Base-by-base conservation (phyloP, 257 asterid species). In the Rubia yunnanensis region DNA sequence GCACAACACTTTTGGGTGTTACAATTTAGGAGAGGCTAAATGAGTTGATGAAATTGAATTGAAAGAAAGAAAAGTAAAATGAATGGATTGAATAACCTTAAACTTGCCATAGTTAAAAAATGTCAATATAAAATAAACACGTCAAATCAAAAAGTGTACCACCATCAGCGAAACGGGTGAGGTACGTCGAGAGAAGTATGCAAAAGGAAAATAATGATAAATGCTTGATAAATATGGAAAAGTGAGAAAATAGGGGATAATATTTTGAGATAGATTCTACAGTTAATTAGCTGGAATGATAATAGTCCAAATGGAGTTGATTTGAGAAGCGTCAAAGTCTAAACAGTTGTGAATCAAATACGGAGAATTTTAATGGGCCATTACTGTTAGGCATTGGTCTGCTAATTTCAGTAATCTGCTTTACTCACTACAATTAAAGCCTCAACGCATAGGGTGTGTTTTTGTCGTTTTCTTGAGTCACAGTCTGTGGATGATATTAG, bases 311-410 rank as follows among this genome's bases (percentile, higher is more conserved):
- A 50, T 5, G 39, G 39, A 8, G 69, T 76, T 68, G 79, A 49
- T 57, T 20, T 18, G 49, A 57, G 46, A 72, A 71, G 30, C 60
- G 81, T 76, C 79, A 71, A 60, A 65, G 57, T 70, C 71, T 61
- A 7, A 53, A 66, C 66, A 55, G 58, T 61, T 69, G 71, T 68
- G 39, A 53, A 68, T 44, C 64, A 71, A 63, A 17, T 36, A 70
- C 60, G 39, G 22, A 44, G 52, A 44, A 44, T 44, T 44, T 44
- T 44, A 52, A 49, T 56, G 78, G 80, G 66, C 38, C 74, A 63
- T 14, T 44, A 15, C 36, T 62, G 88, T 82, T 84, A 82, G 88
- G 88, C 69, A 80, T 49, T 72, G 63, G 86, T 86, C 88, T 71
- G 73, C 56, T 69, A 26, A 67, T 26, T 44, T 44, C n/a, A 44